These are phyloP conservation scores for Lanmaoa rubissima DNA, from an alignment of 768 basidiomycete genomes.

Conservation along the genomic window DNA sequence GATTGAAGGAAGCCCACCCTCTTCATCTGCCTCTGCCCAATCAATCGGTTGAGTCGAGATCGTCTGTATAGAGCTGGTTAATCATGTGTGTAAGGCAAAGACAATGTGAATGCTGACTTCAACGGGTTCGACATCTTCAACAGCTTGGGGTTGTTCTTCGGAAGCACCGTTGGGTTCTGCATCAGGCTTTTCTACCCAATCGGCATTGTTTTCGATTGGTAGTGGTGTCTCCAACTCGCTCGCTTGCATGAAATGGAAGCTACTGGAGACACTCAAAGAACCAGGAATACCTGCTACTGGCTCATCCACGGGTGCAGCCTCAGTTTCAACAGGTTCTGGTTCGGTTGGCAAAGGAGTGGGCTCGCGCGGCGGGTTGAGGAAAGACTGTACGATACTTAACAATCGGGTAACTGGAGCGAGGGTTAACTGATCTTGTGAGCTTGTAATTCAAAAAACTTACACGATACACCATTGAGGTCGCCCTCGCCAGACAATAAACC, in stretches of 20 bases:
- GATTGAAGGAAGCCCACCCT: constrained; percentile 74
- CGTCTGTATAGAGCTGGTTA: constrained; percentile 12
- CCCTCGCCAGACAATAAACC: constrained; percentile 59
- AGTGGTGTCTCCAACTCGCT: constrained; percentile 64
- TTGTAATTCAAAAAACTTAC: constrained; percentile 41
- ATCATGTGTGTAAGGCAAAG: neutral
- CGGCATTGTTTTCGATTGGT: constrained; percentile 49
- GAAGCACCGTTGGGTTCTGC: constrained; percentile 19
- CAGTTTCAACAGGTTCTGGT: constrained; percentile 31
- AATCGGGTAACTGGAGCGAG: constrained; percentile 56
- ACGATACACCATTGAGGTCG: constrained; percentile 58
- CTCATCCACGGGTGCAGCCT: constrained; percentile 26
- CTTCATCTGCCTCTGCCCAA: constrained; percentile 80
- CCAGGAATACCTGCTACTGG: constrained; percentile 43
- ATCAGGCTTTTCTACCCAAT: constrained; percentile 56
- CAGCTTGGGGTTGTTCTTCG: constrained; percentile 18
- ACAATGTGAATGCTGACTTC: constrained; percentile 32
- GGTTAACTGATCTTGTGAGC: constrained; percentile 6
- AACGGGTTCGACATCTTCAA: constrained; percentile 17
- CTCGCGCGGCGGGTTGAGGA: constrained; percentile 47
- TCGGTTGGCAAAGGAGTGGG: constrained; percentile 34
- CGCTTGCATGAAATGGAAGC: constrained; percentile 80
- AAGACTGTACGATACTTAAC: constrained; percentile 52
- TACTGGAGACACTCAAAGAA: constrained; percentile 41
- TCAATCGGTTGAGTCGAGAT: constrained; percentile 49